Conservation (phyloP, 805 yeast genomes). For the Candida krabiensis region DNA sequence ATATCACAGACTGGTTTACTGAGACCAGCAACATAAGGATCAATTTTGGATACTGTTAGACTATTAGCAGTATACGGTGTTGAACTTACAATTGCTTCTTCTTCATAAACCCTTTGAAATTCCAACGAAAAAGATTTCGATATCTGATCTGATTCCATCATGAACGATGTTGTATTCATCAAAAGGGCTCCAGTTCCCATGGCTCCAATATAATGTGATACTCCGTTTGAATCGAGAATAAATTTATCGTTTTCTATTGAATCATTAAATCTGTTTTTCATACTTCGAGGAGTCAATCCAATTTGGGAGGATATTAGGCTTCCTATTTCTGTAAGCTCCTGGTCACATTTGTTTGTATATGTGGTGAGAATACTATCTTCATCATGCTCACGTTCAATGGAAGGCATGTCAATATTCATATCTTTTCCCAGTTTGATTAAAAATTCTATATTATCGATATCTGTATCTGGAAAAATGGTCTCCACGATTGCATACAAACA, state of each 20-base stretch:
- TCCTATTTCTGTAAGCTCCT: too few relatives aligned
- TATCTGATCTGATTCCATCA: slow-evolving; percentile 1
- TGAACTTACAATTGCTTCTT: slow-evolving; percentile 1
- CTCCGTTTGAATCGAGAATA: slow-evolving; percentile 2
- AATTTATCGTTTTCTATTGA: slow-evolving; percentile 2
- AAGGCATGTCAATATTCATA: background rate
- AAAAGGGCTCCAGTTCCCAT: slow-evolving; percentile 1
- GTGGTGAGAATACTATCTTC: too few relatives aligned
- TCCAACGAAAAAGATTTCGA: slow-evolving; percentile 1
- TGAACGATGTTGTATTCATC: background rate
- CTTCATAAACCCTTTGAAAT: slow-evolving; percentile 1
- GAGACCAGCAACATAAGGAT: background rate
- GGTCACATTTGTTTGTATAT: too few relatives aligned
- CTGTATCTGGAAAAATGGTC: slow-evolving; percentile 2
- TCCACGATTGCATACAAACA: slow-evolving; percentile 1
- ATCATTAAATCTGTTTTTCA: too few relatives aligned
- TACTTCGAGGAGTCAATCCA: too few relatives aligned
- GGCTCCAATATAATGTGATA: slow-evolving; percentile 5
- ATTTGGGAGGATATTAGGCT: too few relatives aligned
- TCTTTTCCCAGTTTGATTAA: background rate
- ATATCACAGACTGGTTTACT: slow-evolving; percentile 3
- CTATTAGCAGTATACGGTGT: background rate
- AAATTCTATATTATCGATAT: slow-evolving; percentile 2
- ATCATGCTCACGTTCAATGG: too few relatives aligned
- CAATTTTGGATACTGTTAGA: too few relatives aligned